Percentiles rank a stretch among this genome's conserved stretches.
Evolutionary conservation across 352 stramenopile species (phyloP).

Genomic region (Saprolegnia diclina): DNA sequence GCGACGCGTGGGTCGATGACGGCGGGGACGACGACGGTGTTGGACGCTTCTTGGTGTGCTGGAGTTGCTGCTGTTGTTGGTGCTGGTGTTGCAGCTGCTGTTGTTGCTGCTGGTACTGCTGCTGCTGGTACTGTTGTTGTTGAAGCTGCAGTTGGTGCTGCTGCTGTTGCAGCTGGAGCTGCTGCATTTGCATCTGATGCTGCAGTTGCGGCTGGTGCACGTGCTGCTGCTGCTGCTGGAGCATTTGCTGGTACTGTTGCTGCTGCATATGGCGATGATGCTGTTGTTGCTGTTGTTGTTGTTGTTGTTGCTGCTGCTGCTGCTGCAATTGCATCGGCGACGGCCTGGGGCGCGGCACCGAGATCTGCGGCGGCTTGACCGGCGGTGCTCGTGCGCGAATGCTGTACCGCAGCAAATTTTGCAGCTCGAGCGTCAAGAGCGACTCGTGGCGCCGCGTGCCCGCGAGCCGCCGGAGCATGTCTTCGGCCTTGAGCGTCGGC

Average conservation of each 20-base stretch:
- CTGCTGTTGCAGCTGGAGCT: background rate
- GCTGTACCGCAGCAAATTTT: slow-evolving; percentile 8
- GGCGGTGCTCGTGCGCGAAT: slow-evolving; percentile 4
- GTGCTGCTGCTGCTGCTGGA: background rate
- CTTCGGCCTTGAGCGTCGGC: slow-evolving; percentile 33
- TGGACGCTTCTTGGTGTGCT: slow-evolving; percentile 6
- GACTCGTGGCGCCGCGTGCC: slow-evolving; percentile 29
- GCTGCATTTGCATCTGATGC: background rate
- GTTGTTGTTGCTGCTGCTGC: background rate
- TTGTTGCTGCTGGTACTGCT: background rate
- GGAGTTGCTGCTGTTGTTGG: background rate
- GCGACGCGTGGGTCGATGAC: background rate
- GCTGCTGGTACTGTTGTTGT: background rate
- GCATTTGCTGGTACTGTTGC: background rate
- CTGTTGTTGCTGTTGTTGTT: background rate
- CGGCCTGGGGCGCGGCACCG: no score
- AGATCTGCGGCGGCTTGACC: background rate
- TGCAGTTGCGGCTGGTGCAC: background rate
- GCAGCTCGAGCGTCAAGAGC: slow-evolving; percentile 15
- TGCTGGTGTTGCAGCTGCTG: background rate
- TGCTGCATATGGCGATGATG: background rate
- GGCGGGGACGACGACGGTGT: background rate
- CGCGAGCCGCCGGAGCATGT: slow-evolving; percentile 28
- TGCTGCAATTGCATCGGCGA: background rate
- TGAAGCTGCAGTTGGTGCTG: background rate